Evolutionary conservation across 305 asterid species (phyloP).

Genomic region (Fraxinus platypoda): DNA sequence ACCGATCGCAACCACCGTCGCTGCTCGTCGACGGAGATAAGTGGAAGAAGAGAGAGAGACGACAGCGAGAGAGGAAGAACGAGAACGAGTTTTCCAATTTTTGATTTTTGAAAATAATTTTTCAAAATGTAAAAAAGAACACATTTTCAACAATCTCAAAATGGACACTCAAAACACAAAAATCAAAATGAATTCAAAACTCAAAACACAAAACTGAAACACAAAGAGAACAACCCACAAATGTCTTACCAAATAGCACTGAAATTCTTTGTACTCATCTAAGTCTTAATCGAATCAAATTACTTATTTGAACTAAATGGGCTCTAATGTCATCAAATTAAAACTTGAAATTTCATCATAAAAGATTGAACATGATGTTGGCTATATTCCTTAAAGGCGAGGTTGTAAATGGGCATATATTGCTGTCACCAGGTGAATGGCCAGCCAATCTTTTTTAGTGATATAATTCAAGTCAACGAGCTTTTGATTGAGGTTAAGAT

Average conservation of each 20-base stretch:
- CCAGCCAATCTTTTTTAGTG: conserved; percentile 38
- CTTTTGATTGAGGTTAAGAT: conserved; percentile 37
- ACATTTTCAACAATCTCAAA: too few species aligned
- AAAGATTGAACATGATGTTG: neutral
- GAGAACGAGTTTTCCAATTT: too few species aligned
- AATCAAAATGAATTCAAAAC: too few species aligned
- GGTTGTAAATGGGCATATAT: conserved; percentile 20
- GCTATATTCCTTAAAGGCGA: neutral
- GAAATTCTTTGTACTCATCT: neutral
- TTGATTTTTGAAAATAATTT: too few species aligned
- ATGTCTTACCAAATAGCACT: neutral
- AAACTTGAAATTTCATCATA: neutral
- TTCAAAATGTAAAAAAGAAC: too few species aligned
- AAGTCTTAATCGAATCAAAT: neutral
- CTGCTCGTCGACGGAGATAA: too few species aligned
- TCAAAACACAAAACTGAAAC: too few species aligned
- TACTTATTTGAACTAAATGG: neutral
- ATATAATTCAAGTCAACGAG: conserved; percentile 34
- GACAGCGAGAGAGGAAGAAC: too few species aligned
- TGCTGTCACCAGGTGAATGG: conserved; percentile 44
- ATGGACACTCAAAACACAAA: too few species aligned
- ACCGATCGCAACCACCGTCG: too few species aligned
- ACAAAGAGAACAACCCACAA: too few species aligned
- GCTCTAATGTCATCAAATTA: neutral
- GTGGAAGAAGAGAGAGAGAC: too few species aligned